phyloP scores from a whole-genome alignment of 768 basidiomycete species.

The Termitomyces bulborhizus region DNA sequence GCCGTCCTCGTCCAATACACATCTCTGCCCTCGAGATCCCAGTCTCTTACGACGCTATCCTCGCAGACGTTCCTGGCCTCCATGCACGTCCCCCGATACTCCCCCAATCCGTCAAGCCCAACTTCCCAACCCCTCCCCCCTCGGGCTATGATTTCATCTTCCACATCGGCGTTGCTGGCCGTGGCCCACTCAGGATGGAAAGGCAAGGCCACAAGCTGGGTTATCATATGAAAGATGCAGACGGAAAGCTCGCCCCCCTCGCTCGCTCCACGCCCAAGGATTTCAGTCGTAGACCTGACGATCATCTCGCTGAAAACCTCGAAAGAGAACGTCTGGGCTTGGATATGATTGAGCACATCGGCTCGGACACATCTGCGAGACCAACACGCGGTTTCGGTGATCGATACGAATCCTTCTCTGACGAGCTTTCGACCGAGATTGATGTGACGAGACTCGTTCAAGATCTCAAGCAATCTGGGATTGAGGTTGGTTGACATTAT shows the following conservation, averaged over 20 bases:
- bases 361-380: conserved; percentile 26
- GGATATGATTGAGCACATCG: conserved; percentile 28
- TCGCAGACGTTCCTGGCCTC: conserved; percentile 48
- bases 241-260: conserved; percentile 48
- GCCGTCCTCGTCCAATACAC: conserved; percentile 38
- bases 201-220: conserved; percentile 60
- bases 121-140: conserved; percentile 32
- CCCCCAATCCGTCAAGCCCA: conserved; percentile 25
- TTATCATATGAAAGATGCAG: conserved; percentile 63
- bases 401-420: conserved; percentile 48
- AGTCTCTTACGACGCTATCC: conserved; percentile 52
- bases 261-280: conserved; percentile 35
- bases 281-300: conserved; percentile 32
- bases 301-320: conserved; percentile 27
- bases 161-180: conserved; percentile 63
- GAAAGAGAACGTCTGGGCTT: conserved; percentile 32
- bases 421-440: conserved; percentile 54
- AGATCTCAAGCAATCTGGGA: conserved; percentile 44
- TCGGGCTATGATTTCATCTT: conserved; percentile 65
- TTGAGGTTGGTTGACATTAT: conserved; percentile 31
- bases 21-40: conserved; percentile 56
- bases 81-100: conserved; percentile 56
- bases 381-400: conserved; percentile 38
- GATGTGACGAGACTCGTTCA: conserved; percentile 54
- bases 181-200: conserved; percentile 60